phyloP scores from a whole-genome alignment of 768 basidiomycete genomes.

The Multifurca ochricompacta region DNA sequence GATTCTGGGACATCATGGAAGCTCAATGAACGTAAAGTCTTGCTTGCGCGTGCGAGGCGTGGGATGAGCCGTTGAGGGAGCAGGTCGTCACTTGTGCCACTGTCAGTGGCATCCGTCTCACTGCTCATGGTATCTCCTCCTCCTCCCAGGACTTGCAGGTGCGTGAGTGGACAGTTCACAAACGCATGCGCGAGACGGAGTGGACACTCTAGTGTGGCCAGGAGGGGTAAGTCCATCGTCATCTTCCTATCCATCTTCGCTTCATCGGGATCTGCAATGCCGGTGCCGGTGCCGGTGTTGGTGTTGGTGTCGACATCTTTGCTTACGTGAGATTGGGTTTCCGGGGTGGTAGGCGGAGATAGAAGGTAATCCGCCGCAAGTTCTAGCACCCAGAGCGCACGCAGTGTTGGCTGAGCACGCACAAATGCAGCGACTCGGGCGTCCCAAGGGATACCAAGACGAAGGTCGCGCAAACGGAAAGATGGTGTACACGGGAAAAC shows the following conservation, averaged over 20 bases:
- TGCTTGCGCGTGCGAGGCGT: slow-evolving; percentile 17
- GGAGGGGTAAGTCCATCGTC: slow-evolving; percentile 29
- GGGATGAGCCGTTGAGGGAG: slow-evolving; percentile 24
- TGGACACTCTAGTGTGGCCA: slow-evolving; percentile 40
- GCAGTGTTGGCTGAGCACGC: slow-evolving; percentile 37
- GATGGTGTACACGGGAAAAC: slow-evolving; percentile 33
- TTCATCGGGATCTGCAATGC: neutral
- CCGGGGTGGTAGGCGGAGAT: neutral
- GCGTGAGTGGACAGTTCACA: slow-evolving; percentile 33
- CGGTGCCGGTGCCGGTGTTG: no score
- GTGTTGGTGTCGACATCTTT: neutral
- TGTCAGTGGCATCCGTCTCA: slow-evolving; percentile 29
- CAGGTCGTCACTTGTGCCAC: slow-evolving; percentile 25
- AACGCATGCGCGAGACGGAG: slow-evolving; percentile 37
- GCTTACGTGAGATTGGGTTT: neutral
- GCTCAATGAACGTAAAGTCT: slow-evolving; percentile 31
- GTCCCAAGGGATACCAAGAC: slow-evolving; percentile 46
- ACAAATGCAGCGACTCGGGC: slow-evolving; percentile 40
- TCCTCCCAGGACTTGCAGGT: slow-evolving; percentile 40
- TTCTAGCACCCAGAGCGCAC: slow-evolving; percentile 29
- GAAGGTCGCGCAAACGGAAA: slow-evolving; percentile 44
- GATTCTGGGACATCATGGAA: slow-evolving; percentile 32
- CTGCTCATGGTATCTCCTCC: no score
- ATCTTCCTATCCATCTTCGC: neutral
- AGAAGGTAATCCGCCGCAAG: slow-evolving; percentile 12